Conservation (phyloP, 345 rosid species). For the Brassica nigra region DNA sequence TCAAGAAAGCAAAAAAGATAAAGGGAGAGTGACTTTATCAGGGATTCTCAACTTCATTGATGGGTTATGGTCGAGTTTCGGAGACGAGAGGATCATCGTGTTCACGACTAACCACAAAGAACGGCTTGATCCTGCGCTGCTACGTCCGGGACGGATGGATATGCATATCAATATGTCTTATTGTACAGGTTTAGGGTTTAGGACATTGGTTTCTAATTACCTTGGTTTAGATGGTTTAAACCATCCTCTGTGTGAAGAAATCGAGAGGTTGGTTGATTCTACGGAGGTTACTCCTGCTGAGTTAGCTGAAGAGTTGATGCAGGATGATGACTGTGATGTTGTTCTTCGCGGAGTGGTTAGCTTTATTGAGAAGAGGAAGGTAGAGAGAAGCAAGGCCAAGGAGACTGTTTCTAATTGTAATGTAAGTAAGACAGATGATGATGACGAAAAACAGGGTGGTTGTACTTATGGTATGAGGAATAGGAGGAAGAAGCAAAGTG, state of each 20-base stretch:
- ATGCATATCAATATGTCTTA: slow-evolving; percentile 51
- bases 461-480: not conserved
- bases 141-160: slow-evolving; percentile 52
- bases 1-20: not conserved
- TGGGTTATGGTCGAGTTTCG: slow-evolving; percentile 47
- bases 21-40: slow-evolving; percentile 39
- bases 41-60: slow-evolving; percentile 45
- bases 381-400: slow-evolving; percentile 25
- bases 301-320: slow-evolving; percentile 57
- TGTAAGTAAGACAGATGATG: slow-evolving; percentile 4
- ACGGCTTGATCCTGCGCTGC: slow-evolving; percentile 38
- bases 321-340: slow-evolving; percentile 45
- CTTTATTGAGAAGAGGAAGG: slow-evolving; percentile 46
- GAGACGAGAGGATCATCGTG: slow-evolving; percentile 45
- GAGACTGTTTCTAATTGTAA: not conserved
- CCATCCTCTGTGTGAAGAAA: slow-evolving; percentile 37
- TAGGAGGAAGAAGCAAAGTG: slow-evolving; percentile 14
- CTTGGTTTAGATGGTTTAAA: slow-evolving; percentile 35
- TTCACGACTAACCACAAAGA: slow-evolving; percentile 46
- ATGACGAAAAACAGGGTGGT: slow-evolving; percentile 26
- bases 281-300: slow-evolving; percentile 52
- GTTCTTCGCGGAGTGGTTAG: slow-evolving; percentile 40
- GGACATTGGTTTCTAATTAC: slow-evolving; percentile 48
- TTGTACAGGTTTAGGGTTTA: slow-evolving; percentile 47
- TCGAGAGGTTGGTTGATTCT: slow-evolving; percentile 41